Evolutionary conservation across 768 basidiomycete species (phyloP).

Genomic region (Auriscalpium microsporum): DNA sequence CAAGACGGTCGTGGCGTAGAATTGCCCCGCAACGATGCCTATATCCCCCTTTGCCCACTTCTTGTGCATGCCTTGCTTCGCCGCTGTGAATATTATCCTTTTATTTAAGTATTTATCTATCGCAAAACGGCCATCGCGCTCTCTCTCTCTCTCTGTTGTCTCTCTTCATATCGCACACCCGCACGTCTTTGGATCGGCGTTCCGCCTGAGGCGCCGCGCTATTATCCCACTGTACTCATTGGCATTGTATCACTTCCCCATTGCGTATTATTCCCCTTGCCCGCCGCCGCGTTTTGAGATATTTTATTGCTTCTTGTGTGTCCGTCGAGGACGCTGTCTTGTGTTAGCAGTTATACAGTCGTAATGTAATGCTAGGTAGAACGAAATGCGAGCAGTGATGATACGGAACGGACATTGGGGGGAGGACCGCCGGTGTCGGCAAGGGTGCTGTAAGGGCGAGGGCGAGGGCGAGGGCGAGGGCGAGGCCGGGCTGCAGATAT

Average conservation of each 20-base stretch:
- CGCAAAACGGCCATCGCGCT: slow-evolving; percentile 11
- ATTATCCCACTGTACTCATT: slow-evolving; percentile 15
- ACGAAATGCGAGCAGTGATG: neutral
- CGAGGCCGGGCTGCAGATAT: neutral
- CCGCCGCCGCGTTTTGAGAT: slow-evolving; percentile 7
- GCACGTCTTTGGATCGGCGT: slow-evolving; percentile 1
- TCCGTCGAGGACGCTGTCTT: slow-evolving; percentile 10
- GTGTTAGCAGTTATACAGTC: slow-evolving; percentile 4
- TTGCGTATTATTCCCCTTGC: slow-evolving; percentile 13
- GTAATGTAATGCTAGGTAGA: slow-evolving; percentile 18
- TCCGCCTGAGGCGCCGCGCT: slow-evolving; percentile 13
- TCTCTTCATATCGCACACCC: slow-evolving; percentile 8
- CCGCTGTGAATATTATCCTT: slow-evolving; percentile 12
- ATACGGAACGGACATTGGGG: neutral
- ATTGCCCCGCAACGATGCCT: neutral
- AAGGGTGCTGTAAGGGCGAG: neutral
- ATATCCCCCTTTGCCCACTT: neutral
- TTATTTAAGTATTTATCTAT: slow-evolving; percentile 17
- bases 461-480: too few relatives aligned
- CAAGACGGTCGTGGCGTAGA: slow-evolving; percentile 20
- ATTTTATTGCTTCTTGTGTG: slow-evolving; percentile 15
- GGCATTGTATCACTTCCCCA: slow-evolving; percentile 17
- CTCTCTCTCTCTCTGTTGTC: slow-evolving; percentile 1
- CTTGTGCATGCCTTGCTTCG: slow-evolving; percentile 1
- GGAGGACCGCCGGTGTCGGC: neutral